phyloP scores from a whole-genome alignment of 2,329 filamentous ascomycete species.

The Fusarium sp. region DNA sequence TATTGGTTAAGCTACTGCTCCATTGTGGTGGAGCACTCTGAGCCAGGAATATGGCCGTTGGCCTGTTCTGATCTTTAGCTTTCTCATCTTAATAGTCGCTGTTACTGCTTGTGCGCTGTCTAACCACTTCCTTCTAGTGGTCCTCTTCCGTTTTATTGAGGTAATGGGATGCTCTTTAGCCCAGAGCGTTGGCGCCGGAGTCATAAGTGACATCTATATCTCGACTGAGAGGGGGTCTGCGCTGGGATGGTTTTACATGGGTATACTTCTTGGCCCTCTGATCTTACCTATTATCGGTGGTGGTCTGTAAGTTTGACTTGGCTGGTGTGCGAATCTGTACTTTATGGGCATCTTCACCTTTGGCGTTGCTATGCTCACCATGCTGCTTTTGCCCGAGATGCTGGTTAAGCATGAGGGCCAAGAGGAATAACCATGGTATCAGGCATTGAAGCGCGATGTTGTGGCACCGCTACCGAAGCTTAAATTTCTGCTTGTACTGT shows the following conservation, averaged over 20 bases:
- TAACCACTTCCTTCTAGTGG: background rate
- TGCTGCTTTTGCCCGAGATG: background rate
- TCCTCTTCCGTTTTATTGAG: background rate
- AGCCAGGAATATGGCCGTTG: conserved; percentile 4
- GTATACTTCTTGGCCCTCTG: conserved; percentile 15
- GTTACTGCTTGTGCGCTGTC: background rate
- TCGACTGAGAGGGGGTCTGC: conserved; percentile 18
- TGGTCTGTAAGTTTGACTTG: background rate
- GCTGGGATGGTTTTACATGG: conserved; percentile 20
- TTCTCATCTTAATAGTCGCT: background rate
- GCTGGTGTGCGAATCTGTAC: background rate
- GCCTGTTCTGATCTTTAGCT: background rate
- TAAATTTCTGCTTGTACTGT: background rate
- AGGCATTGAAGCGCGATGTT: background rate
- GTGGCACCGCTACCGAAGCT: background rate
- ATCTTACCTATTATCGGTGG: conserved; percentile 2
- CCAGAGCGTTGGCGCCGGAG: background rate
- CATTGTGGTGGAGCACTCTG: conserved; percentile 3
- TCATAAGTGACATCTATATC: conserved; percentile 20
- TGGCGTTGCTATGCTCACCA: background rate
- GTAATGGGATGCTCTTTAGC: background rate
- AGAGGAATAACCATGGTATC: background rate
- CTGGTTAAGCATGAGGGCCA: background rate
- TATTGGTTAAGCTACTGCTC: background rate
- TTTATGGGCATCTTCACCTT: conserved; percentile 11